A percentile compares a stretch with the other conserved stretches of the same genome.
Conservation (phyloP, 1,139 yeast species). For the Geotrichum phurueaensis region DNA sequence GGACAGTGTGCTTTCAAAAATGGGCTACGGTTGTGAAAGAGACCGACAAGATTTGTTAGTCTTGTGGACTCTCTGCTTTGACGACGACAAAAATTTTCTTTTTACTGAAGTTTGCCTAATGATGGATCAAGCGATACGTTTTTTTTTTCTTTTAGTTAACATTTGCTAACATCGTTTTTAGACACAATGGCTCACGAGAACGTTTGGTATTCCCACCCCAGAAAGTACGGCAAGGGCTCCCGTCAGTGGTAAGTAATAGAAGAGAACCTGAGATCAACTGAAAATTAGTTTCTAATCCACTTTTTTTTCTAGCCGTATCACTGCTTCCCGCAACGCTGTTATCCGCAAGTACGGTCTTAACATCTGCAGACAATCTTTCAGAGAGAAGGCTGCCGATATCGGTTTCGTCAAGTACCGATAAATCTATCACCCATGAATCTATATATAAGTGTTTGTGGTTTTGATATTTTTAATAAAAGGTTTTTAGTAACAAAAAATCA, state of each 20-base stretch:
- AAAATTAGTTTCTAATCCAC: background rate
- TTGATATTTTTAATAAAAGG: background rate
- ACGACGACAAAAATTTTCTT: background rate
- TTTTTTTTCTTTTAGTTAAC: background rate
- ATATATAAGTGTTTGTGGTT: background rate
- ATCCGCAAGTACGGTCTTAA: conserved; percentile 99
- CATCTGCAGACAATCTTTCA: conserved; percentile 99
- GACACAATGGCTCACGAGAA: conserved; percentile 97
- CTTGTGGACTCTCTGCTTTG: background rate
- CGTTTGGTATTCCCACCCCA: conserved; percentile 99
- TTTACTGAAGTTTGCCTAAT: background rate
- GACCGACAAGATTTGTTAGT: background rate
- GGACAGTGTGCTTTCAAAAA: background rate
- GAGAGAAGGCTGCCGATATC: conserved; percentile 98
- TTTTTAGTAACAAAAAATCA: background rate
- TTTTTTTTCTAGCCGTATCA: conserved; percentile 59
- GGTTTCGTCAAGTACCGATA: conserved; percentile 99
- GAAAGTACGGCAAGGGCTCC: conserved; percentile 99
- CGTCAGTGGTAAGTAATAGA: conserved; percentile 67
- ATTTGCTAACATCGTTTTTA: background rate
- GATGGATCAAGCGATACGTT: background rate
- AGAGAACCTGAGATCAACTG: background rate
- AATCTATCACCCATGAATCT: background rate
- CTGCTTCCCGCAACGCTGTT: conserved; percentile 98
- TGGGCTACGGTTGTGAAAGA: background rate